A percentile compares a stretch with the other conserved stretches of the same genome.
phyloP scores from a whole-genome alignment of 169 alveolate genomes.

The Eimeria sp. region DNA sequence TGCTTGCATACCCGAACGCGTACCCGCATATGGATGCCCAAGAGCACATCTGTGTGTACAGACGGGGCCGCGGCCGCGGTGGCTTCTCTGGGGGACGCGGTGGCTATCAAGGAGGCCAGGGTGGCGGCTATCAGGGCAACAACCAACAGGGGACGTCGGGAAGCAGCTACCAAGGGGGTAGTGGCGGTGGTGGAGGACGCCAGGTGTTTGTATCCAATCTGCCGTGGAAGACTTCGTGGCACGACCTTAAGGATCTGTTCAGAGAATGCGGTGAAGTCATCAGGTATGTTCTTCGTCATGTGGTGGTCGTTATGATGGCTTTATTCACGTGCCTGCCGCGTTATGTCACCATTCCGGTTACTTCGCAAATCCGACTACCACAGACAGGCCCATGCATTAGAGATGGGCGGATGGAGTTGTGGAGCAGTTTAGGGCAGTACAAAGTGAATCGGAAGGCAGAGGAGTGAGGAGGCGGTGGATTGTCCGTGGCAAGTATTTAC shows the following conservation, averaged over 20 bases:
- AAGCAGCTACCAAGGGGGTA: conserved; percentile 74
- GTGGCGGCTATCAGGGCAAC: conserved; percentile 81
- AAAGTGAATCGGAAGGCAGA: too few relatives aligned
- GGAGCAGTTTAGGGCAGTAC: not conserved
- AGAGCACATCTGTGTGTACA: not conserved
- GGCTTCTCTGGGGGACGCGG: conserved; percentile 83
- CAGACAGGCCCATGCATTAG: not conserved
- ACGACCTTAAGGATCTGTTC: conserved; percentile 84
- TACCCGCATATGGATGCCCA: not conserved
- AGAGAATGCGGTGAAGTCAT: conserved; percentile 84
- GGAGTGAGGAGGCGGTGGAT: not conserved
- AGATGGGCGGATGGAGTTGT: not conserved
- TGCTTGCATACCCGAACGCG: not conserved
- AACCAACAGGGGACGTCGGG: conserved; percentile 69
- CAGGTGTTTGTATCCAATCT: conserved; percentile 82
- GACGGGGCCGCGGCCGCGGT: conserved; percentile 76
- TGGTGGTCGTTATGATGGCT: not conserved
- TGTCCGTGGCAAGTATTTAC: too few relatives aligned
- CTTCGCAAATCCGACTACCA: not conserved
- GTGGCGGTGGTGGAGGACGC: conserved; percentile 70
- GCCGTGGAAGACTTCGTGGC: conserved; percentile 86
- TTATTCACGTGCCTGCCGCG: not conserved
- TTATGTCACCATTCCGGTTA: not conserved
- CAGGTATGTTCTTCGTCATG: conserved; percentile 45
- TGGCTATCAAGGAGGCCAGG: conserved; percentile 75